Evolutionary conservation across 331 rosid species (phyloP).

Genomic region (Quercus lobata): DNA sequence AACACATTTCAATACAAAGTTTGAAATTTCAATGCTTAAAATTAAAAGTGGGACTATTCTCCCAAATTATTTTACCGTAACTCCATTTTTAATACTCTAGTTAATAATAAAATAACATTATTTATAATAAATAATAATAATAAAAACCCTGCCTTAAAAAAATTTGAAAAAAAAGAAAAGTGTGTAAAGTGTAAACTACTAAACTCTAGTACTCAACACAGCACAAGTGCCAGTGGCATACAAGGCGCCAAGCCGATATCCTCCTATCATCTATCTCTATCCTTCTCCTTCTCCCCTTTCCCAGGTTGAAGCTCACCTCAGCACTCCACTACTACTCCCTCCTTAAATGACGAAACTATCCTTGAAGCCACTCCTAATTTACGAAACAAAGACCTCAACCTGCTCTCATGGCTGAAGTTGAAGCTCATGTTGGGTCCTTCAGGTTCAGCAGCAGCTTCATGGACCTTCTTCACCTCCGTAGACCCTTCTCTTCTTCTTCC

Average conservation of each 20-base stretch:
- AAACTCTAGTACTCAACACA: too few relatives aligned
- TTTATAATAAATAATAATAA: too few relatives aligned
- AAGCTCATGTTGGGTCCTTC: constrained; percentile 23
- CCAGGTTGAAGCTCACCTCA: constrained; percentile 1
- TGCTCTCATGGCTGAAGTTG: constrained; percentile 23
- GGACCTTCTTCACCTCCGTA: constrained; percentile 41
- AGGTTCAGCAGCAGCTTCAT: constrained; percentile 37
- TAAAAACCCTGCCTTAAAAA: too few relatives aligned
- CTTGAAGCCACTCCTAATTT: constrained; percentile 1
- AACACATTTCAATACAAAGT: too few relatives aligned
- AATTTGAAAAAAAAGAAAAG: too few relatives aligned
- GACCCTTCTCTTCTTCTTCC: constrained; percentile 20
- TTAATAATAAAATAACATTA: too few relatives aligned
- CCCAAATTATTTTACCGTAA: too few relatives aligned
- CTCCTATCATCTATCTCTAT: background rate
- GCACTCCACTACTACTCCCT: background rate
- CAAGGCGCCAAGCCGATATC: constrained; percentile 29
- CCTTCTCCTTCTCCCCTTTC: background rate
- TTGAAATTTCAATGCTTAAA: too few relatives aligned
- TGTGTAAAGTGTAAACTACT: too few relatives aligned
- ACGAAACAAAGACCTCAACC: background rate
- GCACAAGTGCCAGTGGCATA: constrained; percentile 13
- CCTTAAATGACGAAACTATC: constrained; percentile 26
- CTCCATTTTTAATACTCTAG: too few relatives aligned
- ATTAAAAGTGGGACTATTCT: too few relatives aligned